Conservation (phyloP, 2,329 filamentous ascomycete genomes). For the Aureobasidium leucospermi region DNA sequence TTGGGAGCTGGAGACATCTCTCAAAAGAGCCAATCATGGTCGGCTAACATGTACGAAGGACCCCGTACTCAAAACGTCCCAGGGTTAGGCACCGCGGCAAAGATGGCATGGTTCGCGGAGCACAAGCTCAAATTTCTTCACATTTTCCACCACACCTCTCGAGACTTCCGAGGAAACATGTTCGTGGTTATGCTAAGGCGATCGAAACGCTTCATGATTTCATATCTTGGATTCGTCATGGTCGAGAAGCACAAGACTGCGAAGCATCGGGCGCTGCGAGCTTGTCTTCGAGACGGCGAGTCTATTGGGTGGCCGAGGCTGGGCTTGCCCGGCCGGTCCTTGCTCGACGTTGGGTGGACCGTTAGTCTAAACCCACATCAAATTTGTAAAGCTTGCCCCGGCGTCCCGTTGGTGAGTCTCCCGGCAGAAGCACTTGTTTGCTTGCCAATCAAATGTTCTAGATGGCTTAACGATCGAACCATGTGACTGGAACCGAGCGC, state of each 20-base stretch:
- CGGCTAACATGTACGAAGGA: constrained; percentile 7
- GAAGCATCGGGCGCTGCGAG: constrained; percentile 1
- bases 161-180: neutral
- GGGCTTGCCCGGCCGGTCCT: constrained; percentile 2
- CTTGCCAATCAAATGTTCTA: constrained; percentile 13
- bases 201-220: neutral
- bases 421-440: neutral
- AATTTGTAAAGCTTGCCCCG: constrained; percentile 9
- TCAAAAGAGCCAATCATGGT: constrained; percentile 8
- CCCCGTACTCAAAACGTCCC: constrained; percentile 8
- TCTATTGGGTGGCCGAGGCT: constrained; percentile 12
- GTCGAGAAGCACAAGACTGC: constrained; percentile 1
- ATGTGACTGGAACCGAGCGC: constrained; percentile 13
- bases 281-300: neutral
- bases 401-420: neutral
- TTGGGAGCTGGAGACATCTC: constrained; percentile 1
- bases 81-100: constrained; percentile 2
- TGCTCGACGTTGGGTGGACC: constrained; percentile 7
- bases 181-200: neutral
- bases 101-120: constrained; percentile 1
- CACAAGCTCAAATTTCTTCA: constrained; percentile 7
- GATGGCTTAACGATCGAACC: constrained; percentile 11
- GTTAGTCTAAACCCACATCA: constrained; percentile 11
- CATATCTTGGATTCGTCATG: neutral
- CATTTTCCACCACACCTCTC: neutral